A percentile compares a stretch with the other conserved stretches of the same genome.
These are phyloP conservation scores for Lenwebbia sp. DNA, from an alignment of 345 rosid species.

Conservation along the genomic window DNA sequence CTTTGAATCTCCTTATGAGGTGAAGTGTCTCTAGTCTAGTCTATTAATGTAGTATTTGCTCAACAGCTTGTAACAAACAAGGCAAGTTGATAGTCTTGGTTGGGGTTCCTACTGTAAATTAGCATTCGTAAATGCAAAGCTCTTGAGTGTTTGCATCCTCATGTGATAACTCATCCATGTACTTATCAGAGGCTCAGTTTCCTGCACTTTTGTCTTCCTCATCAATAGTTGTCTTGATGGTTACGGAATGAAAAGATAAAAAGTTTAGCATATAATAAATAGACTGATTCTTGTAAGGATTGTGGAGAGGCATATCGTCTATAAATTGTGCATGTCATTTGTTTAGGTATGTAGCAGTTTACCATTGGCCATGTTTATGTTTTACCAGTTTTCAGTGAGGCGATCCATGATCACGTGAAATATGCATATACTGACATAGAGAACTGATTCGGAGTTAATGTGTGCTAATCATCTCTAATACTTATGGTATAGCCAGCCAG, in stretches of 20 bases:
- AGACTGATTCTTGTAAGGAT: neutral
- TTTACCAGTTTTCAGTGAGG: neutral
- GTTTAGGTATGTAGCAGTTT: neutral
- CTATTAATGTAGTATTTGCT: neutral
- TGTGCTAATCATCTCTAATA: neutral
- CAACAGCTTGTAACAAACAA: neutral
- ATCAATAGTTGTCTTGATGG: neutral
- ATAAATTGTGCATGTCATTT: neutral
- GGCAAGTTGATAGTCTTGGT: neutral
- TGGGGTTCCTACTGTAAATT: neutral
- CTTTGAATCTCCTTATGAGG: neutral
- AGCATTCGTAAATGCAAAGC: neutral
- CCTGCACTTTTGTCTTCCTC: neutral
- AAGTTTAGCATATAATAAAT: neutral
- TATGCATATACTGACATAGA: neutral
- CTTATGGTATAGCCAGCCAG: neutral
- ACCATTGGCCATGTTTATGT: neutral
- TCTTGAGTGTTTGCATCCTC: neutral
- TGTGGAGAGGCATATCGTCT: neutral
- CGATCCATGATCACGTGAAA: neutral
- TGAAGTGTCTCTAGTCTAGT: neutral
- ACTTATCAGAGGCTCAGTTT: neutral
- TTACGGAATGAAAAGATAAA: neutral
- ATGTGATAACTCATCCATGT: neutral
- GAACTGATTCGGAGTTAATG: neutral